Evolutionary conservation across 305 asterid species (phyloP), one percentile per base, ranked within the genome.

Genomic region (Solanum hybrid): DNA sequence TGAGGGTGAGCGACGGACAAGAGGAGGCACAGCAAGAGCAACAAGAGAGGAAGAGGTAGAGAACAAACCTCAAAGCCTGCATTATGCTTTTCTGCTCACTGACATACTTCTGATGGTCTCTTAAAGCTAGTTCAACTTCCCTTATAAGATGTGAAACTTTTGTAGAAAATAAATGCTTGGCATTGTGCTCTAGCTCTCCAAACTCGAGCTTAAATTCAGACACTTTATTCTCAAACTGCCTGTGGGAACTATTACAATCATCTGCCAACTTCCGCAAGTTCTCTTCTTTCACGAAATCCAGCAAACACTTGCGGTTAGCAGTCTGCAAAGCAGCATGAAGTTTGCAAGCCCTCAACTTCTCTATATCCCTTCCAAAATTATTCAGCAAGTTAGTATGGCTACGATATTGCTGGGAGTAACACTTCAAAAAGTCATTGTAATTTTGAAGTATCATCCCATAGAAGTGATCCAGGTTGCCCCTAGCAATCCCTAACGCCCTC

Each of bases 171-270:
- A 97, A 93, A 85, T 92, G 93, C 89, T 95, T 98, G 24, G 95
- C 93, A 92, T 95, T 92, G 80, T 93, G 95, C 94, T 94, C 96
- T 88, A 97, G 92, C 88, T 95, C 98, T 76, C 95, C 98, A 91
- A 97, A 96, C 94, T 95, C 99, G 88, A 92, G 96, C 92, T 96
- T 95, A 86, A 97, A 97, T 86, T 96, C 97, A 12, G 93, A 90
- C 89, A 97, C 98, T 92, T 96, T 97, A 94, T 93, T 93, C 91
- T 97, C 99, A 86, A 97, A 96, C 93, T 97, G 99, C 93, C 94
- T 92, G 89, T 95, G 99, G 31, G 99, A 95, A 93, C 93, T 93
- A 90, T 94, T 92, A 92, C 98, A 97, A 80, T 96, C 99, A 86
- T 94, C 99, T 72, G 92, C 95, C 22, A 94, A 91, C 94, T 95